A percentile compares a stretch with the other conserved stretches of the same genome.
phyloP scores from a whole-genome alignment of 139 green algal genomes.

The Chlorella sp. region DNA sequence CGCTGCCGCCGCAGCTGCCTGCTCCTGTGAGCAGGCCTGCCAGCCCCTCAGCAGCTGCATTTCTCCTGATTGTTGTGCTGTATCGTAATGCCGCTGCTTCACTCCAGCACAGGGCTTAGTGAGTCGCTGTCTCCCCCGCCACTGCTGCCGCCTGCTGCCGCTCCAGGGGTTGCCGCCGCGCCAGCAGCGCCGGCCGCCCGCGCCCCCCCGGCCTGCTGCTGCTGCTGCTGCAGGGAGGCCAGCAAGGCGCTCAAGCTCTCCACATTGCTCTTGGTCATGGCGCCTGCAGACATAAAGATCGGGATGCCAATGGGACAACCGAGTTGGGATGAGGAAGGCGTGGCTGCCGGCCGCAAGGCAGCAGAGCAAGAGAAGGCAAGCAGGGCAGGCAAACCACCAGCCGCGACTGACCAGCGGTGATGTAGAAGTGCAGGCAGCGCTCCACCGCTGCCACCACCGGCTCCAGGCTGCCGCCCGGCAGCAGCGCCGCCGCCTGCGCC shows the following conservation, averaged over 20 bases:
- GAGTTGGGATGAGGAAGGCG: background rate
- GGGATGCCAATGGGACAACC: background rate
- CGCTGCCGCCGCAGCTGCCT: too few relatives aligned
- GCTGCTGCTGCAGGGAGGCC: conserved; percentile 19
- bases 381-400: background rate
- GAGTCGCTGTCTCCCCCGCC: background rate
- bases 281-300: background rate
- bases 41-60: too few relatives aligned
- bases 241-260: conserved; percentile 36
- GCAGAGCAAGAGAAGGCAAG: background rate
- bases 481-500: conserved; percentile 34
- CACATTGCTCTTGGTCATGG: conserved; percentile 42
- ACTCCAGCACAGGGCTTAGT: background rate
- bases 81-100: background rate
- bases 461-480: conserved; percentile 54
- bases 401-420: conserved; percentile 18
- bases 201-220: background rate
- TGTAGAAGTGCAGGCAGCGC: conserved; percentile 76
- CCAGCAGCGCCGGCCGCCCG: background rate
- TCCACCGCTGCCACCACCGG: conserved; percentile 53
- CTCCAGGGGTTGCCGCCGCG: background rate
- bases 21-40: too few relatives aligned
- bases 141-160: background rate
- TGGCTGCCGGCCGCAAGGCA: background rate
- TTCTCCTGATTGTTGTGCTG: too few relatives aligned